Conservation (phyloP, 2,329 filamentous ascomycete species). For the Mycosphaerella sp. region DNA sequence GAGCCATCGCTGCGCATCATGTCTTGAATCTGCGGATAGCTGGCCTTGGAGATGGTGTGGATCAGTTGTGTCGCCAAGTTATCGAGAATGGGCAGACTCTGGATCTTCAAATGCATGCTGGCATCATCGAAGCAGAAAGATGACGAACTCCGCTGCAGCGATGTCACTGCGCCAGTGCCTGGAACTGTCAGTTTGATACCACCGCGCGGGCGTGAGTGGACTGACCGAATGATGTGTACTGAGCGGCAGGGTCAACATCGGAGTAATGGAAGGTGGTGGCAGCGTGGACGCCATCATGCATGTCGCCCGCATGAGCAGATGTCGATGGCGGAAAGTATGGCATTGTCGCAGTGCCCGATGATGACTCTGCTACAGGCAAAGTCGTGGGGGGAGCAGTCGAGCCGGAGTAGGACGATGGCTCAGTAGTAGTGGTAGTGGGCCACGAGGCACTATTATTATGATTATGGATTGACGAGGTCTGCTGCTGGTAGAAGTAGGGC, state of each 20-base stretch:
- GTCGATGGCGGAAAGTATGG: conserved; percentile 19
- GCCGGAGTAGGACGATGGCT: background rate
- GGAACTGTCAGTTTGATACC: conserved; percentile 33
- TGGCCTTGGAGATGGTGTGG: conserved; percentile 50
- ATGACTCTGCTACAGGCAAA: conserved; percentile 13
- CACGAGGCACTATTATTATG: conserved; percentile 15
- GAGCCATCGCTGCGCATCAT: conserved; percentile 43
- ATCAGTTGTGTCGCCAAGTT: conserved; percentile 56
- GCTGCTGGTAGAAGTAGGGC: conserved; percentile 29
- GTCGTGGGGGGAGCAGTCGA: conserved; percentile 9
- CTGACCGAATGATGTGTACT: conserved; percentile 16
- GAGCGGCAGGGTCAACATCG: conserved; percentile 9
- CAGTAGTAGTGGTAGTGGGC: background rate
- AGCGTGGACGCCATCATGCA: conserved; percentile 11
- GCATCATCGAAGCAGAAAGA: conserved; percentile 36
- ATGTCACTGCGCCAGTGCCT: conserved; percentile 19
- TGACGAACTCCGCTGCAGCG: conserved; percentile 6
- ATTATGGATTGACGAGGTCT: conserved; percentile 11
- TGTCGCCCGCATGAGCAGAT: conserved; percentile 2
- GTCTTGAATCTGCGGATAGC: conserved; percentile 51
- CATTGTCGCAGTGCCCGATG: conserved; percentile 14
- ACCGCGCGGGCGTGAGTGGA: background rate
- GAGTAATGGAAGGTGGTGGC: conserved; percentile 11
- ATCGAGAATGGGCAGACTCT: conserved; percentile 56
- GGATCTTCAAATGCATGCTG: conserved; percentile 47